A percentile compares a stretch with the other conserved stretches of the same genome.
These are phyloP conservation scores for Aspergillus amoenus DNA, from an alignment of 2,329 filamentous ascomycete genomes.

Conservation along the genomic window DNA sequence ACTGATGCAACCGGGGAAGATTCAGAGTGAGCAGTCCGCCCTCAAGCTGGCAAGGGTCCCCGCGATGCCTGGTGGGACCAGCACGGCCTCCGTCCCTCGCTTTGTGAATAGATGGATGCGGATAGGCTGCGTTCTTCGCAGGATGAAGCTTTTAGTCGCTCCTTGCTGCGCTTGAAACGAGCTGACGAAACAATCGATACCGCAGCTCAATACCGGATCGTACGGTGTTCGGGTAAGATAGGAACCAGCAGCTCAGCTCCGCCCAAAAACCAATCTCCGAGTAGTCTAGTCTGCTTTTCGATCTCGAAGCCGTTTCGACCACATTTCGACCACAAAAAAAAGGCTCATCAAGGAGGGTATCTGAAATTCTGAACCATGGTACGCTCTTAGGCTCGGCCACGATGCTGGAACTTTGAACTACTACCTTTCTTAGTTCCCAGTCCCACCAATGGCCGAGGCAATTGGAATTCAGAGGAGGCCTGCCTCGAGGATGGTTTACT, in stretches of 20 bases:
- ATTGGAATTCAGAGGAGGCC: not conserved
- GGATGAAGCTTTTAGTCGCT: not conserved
- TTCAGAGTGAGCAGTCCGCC: not conserved
- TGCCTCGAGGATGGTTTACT: not conserved
- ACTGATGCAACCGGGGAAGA: not conserved
- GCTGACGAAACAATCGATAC: conserved; percentile 17
- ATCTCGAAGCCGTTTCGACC: not conserved
- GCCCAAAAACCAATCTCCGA: not conserved
- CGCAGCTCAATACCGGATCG: conserved; percentile 6
- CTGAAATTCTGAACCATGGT: not conserved
- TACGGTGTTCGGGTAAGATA: conserved; percentile 26
- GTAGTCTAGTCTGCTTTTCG: not conserved
- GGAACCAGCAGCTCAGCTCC: conserved; percentile 12
- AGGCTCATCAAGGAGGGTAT: not conserved
- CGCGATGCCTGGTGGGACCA: conserved; percentile 11
- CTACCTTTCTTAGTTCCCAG: not conserved
- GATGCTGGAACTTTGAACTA: not conserved
- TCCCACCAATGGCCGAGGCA: too few species aligned
- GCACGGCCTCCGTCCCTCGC: not conserved
- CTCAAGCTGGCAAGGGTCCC: conserved; percentile 7
- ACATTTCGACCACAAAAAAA: not conserved
- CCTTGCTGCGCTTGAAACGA: conserved; percentile 13
- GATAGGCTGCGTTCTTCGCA: not conserved
- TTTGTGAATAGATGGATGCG: not conserved
- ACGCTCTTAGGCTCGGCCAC: not conserved